phyloP scores from a whole-genome alignment of 2,329 filamentous ascomycete genomes.

The Pseudogymnoascus sp. region DNA sequence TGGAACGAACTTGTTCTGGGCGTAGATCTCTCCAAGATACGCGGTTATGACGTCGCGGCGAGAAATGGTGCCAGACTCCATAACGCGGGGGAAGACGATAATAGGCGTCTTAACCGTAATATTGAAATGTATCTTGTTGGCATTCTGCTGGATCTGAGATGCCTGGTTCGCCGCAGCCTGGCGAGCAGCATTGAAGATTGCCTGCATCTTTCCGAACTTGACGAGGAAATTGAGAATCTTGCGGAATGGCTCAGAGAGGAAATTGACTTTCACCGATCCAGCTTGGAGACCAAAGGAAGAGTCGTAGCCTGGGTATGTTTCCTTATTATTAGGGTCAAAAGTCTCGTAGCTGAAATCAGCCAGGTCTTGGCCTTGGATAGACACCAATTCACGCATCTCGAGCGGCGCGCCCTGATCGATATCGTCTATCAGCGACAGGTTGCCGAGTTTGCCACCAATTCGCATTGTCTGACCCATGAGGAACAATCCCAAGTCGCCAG shows the following conservation, averaged over 20 bases:
- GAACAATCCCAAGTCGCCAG: slow-evolving; percentile 85
- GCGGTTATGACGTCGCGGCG: slow-evolving; percentile 80
- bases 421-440: slow-evolving; percentile 84
- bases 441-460: slow-evolving; percentile 76
- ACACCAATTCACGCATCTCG: slow-evolving; percentile 75
- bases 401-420: slow-evolving; percentile 82
- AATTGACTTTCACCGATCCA: slow-evolving; percentile 94
- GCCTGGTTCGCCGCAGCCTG: slow-evolving; percentile 92
- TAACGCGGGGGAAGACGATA: slow-evolving; percentile 79
- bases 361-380: slow-evolving; percentile 90
- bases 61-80: slow-evolving; percentile 59
- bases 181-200: slow-evolving; percentile 92
- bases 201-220: slow-evolving; percentile 99
- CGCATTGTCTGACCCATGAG: slow-evolving; percentile 79
- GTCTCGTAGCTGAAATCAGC: slow-evolving; percentile 98
- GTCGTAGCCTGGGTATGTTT: slow-evolving; percentile 87
- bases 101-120: slow-evolving; percentile 92
- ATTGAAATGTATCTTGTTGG: slow-evolving; percentile 87
- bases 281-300: slow-evolving; percentile 84
- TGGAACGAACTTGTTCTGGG: slow-evolving; percentile 83
- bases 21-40: slow-evolving; percentile 94
- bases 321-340: slow-evolving; percentile 62
- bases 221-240: slow-evolving; percentile 98
- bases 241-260: slow-evolving; percentile 91
- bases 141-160: slow-evolving; percentile 83